Percentiles rank a stretch among this genome's conserved stretches.
These are phyloP conservation scores for Aspergillus sp. DNA, from an alignment of 2,329 filamentous ascomycete genomes.

Conservation along the genomic window DNA sequence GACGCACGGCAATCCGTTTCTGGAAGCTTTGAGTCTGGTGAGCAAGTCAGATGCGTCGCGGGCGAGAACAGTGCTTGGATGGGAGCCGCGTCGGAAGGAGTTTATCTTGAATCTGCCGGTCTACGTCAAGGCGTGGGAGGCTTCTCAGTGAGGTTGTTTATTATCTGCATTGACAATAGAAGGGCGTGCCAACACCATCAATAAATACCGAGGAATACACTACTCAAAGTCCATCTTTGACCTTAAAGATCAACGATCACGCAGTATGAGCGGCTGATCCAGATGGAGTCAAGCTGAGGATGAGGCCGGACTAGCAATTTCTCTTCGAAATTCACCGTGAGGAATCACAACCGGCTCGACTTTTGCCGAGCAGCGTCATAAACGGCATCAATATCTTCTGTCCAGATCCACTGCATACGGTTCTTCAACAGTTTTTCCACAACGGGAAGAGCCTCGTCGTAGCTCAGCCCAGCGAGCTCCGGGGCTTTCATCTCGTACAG, in stretches of 20 bases:
- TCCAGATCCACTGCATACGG: background rate
- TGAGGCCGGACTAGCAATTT: too few species aligned
- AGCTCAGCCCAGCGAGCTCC: background rate
- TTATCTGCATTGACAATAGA: too few species aligned
- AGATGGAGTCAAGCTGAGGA: too few species aligned
- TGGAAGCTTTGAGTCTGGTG: background rate
- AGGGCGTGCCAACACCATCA: too few species aligned
- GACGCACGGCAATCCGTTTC: background rate
- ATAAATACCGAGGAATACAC: too few species aligned
- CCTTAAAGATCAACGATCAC: too few species aligned
- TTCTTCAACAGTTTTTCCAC: background rate
- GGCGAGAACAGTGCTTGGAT: conserved; percentile 27
- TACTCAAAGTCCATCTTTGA: too few species aligned
- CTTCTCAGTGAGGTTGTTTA: background rate
- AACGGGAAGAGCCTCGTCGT: background rate
- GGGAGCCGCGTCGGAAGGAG: conserved; percentile 30
- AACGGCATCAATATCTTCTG: background rate
- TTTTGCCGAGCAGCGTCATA: background rate
- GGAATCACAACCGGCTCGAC: too few species aligned
- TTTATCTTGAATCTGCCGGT: conserved; percentile 19
- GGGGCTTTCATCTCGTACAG: background rate
- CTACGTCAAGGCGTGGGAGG: conserved; percentile 13
- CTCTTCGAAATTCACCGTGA: too few species aligned
- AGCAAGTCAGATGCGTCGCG: background rate
- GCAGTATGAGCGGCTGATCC: too few species aligned